Evolutionary conservation across 768 basidiomycete species (phyloP).

Genomic region (Leucosporidium creatinivorum): DNA sequence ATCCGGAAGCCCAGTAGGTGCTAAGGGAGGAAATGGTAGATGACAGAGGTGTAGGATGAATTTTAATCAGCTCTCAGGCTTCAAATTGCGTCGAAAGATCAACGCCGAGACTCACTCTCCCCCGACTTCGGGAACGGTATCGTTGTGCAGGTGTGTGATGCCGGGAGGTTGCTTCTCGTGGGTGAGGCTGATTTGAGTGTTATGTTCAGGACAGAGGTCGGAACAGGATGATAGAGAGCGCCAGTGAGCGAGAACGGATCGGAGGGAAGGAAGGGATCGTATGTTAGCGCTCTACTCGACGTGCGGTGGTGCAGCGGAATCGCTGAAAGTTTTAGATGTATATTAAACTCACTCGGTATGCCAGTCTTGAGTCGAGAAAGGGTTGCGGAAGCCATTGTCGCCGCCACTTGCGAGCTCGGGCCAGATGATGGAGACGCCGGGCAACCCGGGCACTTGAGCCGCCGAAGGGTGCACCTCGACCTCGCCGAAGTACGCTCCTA

Average conservation of each 20-base stretch:
- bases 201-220: too few relatives aligned
- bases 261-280: too few relatives aligned
- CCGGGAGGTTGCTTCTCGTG: constrained; percentile 72
- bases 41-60: background rate
- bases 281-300: too few relatives aligned
- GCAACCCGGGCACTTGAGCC: constrained; percentile 40
- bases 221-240: constrained; percentile 29
- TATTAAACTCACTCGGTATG: constrained; percentile 10
- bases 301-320: too few relatives aligned
- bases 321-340: too few relatives aligned
- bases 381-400: constrained; percentile 2
- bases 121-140: background rate
- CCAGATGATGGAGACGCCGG: constrained; percentile 40
- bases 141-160: constrained; percentile 65
- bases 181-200: constrained; percentile 56
- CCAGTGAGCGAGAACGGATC: constrained; percentile 44
- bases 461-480: constrained; percentile 42
- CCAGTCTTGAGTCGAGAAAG: constrained; percentile 29
- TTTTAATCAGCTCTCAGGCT: background rate
- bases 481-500: constrained; percentile 60
- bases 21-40: too few relatives aligned
- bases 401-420: constrained; percentile 30
- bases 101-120: background rate
- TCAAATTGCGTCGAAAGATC: too few relatives aligned
- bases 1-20: background rate